Conservation (phyloP, 805 yeast genomes). For the Candida corydali region DNA sequence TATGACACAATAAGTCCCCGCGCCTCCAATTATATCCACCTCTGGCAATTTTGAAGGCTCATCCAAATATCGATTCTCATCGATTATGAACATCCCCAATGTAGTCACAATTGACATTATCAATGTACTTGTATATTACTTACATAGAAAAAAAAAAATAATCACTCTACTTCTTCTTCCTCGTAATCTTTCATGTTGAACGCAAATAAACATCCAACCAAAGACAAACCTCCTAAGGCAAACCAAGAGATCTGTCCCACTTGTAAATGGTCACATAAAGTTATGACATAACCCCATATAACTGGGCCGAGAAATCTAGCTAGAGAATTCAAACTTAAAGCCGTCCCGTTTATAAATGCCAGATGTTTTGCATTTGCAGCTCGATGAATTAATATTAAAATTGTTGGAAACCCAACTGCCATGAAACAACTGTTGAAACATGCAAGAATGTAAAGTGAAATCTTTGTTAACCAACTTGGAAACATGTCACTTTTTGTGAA, state of each 20-base stretch:
- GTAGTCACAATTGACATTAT: slow-evolving; percentile 46
- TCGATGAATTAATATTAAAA: slow-evolving; percentile 50
- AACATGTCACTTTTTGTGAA: slow-evolving; percentile 34
- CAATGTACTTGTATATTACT: not conserved
- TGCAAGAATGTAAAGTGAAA: slow-evolving; percentile 24
- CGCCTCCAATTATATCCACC: slow-evolving; percentile 77
- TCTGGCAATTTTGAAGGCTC: slow-evolving; percentile 25
- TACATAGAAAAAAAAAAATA: too few species aligned
- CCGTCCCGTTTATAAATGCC: slow-evolving; percentile 56
- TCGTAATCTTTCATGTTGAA: slow-evolving; percentile 23
- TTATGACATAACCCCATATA: slow-evolving; percentile 46
- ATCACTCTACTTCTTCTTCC: slow-evolving; percentile 23
- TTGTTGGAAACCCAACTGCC: slow-evolving; percentile 50
- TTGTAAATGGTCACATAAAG: slow-evolving; percentile 21
- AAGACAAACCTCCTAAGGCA: slow-evolving; percentile 20
- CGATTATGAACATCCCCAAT: slow-evolving; percentile 87
- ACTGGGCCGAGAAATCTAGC: slow-evolving; percentile 59
- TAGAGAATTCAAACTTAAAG: slow-evolving; percentile 48
- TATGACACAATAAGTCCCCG: slow-evolving; percentile 74
- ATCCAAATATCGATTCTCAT: slow-evolving; percentile 65
- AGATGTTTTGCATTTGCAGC: slow-evolving; percentile 51
- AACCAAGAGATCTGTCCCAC: slow-evolving; percentile 31
- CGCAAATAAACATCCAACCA: slow-evolving; percentile 16
- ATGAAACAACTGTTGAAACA: slow-evolving; percentile 30
- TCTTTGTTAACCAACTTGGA: slow-evolving; percentile 17